Conservation (phyloP, 106 monocot genomes). For the Apostasia shenzhenica region DNA sequence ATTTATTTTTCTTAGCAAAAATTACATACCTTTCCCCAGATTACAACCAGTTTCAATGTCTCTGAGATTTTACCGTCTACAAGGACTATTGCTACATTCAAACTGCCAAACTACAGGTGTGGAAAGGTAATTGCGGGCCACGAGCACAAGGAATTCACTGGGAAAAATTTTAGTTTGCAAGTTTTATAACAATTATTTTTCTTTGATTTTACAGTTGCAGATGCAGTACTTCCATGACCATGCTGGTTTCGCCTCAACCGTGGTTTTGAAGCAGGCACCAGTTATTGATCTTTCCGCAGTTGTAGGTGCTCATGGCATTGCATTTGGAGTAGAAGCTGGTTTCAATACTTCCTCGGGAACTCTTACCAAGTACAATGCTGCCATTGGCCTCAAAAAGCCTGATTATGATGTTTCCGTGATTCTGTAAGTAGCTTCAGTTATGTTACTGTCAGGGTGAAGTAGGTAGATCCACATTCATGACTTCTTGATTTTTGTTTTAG, state of each 20-base stretch:
- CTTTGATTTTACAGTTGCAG: slow-evolving; percentile 45
- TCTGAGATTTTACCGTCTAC: slow-evolving; percentile 64
- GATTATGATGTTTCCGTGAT: slow-evolving; percentile 64
- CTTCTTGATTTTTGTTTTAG: no score
- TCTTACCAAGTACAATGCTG: slow-evolving; percentile 81
- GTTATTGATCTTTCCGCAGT: slow-evolving; percentile 69
- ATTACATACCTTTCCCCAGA: slow-evolving; percentile 23
- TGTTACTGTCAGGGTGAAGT: no score
- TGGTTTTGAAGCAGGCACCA: slow-evolving; percentile 60
- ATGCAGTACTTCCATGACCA: slow-evolving; percentile 96
- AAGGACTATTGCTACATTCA: slow-evolving; percentile 63
- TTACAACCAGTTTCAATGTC: slow-evolving; percentile 57
- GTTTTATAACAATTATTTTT: not conserved
- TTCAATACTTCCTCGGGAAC: slow-evolving; percentile 62
- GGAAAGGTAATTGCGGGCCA: slow-evolving; percentile 58
- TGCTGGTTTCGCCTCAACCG: slow-evolving; percentile 53
- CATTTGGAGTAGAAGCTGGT: slow-evolving; percentile 81
- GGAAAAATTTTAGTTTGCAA: not conserved
- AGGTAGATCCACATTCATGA: no score
- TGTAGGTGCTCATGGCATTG: slow-evolving; percentile 71
- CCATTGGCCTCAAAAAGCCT: slow-evolving; percentile 61
- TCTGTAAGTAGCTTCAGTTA: slow-evolving; percentile 41
- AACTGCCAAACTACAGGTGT: slow-evolving; percentile 69
- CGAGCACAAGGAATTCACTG: not conserved
- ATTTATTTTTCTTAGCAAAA: not conserved